Evolutionary conservation across 805 yeast genomes (phyloP).

Genomic region (Kockiozyma suomiensis): DNA sequence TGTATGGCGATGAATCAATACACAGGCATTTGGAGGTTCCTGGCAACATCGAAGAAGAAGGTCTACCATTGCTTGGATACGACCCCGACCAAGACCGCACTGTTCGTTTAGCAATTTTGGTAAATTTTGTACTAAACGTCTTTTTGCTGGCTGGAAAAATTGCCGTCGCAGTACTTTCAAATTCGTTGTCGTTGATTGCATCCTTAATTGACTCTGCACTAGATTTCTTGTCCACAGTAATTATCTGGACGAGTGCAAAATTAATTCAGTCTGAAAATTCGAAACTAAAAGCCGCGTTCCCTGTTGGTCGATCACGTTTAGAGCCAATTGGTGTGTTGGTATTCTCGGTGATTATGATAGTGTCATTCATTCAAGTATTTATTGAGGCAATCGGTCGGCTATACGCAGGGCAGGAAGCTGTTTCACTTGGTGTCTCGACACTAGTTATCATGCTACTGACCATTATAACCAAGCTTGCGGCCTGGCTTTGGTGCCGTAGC

Average conservation of each 20-base stretch:
- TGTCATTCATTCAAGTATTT: constrained; percentile 73
- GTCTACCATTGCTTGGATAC: constrained; percentile 51
- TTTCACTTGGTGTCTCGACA: constrained; percentile 54
- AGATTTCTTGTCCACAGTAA: constrained; percentile 75
- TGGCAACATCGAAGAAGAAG: constrained; percentile 61
- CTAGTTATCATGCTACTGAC: constrained; percentile 64
- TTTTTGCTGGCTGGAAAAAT: constrained; percentile 51
- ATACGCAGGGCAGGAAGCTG: constrained; percentile 45
- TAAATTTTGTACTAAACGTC: constrained; percentile 64
- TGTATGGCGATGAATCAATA: constrained; percentile 53
- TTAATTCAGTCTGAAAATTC: constrained; percentile 6
- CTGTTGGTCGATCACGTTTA: constrained; percentile 70
- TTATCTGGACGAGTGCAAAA: constrained; percentile 64
- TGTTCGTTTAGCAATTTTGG: constrained; percentile 61
- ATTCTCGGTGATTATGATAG: constrained; percentile 68
- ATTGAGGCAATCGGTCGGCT: constrained; percentile 60
- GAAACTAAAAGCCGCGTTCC: constrained; percentile 40
- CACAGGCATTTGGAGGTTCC: constrained; percentile 51
- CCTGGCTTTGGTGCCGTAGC: constrained; percentile 65
- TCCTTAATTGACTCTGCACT: constrained; percentile 75
- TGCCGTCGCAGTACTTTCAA: constrained; percentile 61
- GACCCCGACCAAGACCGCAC: constrained; percentile 50
- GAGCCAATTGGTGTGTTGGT: constrained; percentile 83
- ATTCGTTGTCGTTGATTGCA: constrained; percentile 74
- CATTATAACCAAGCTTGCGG: constrained; percentile 58